Base-by-base conservation (phyloP, 164 flowering plant genomes). In the Chimonanthus salicifolius region DNA sequence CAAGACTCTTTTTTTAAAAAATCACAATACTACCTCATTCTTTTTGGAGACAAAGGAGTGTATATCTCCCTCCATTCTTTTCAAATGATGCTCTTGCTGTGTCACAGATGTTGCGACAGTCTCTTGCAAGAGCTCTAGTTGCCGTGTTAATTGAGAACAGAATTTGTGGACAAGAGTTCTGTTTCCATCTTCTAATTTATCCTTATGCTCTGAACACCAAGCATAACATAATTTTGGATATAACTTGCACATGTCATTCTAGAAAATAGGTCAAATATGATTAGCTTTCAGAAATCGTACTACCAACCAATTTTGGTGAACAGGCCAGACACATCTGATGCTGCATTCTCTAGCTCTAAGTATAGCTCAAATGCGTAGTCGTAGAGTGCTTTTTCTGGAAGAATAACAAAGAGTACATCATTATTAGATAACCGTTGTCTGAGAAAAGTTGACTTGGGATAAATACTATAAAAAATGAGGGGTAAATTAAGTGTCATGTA, bases 61-160 rank as follows among this genome's bases (percentile, higher is more conserved):
- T 95, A 92, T 91, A 74, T 96, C 95, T 86, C 91, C 98, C 80
- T 90, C 97, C 93, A 96, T 89, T 63, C 80, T 91, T 76, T 88
- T 91, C 69, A 96, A 84, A 76, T 89, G 97, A 71, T 84, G 92
- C 81, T 92, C 98, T 78, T 96, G 98, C 77, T 92, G 90, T 18
- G 82, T 85, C 45, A 88, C 88, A 62, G 97, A 89, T 78, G 88
- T 65, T 64, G 97, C 86, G 68, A 96, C 90, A 63, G 91, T 88
- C 78, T 85, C 90, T 72, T 94, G 98, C 89, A 96, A 83, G 64
- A 83, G 78, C 74, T 94, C 90, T 74, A 96, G 99, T 78, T 96
- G 95, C 51, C 90, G 91, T 71, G 88, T 87, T 76, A 96, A 77
- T 63, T 88, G 91, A 74, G 89, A 80, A 74, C 90, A 94, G 82